Percentiles rank a stretch among this genome's conserved stretches.
Evolutionary conservation across 352 stramenopile genomes (phyloP).

Genomic region (Phytopythium delawarense): DNA sequence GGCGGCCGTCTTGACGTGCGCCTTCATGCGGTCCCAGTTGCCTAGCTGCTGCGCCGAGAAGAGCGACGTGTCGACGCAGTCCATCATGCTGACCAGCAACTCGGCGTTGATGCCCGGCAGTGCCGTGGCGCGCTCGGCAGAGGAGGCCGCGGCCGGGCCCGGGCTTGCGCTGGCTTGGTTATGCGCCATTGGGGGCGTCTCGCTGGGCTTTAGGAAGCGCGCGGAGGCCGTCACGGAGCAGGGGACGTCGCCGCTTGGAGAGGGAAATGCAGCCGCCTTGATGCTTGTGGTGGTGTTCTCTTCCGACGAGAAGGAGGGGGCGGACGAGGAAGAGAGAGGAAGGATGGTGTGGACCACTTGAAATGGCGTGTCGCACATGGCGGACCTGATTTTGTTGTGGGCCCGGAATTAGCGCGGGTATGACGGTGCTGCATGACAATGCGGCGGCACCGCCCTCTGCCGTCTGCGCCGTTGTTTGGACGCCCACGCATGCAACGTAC

Average conservation of each 20-base stretch:
- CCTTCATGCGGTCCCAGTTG: conserved; percentile 82
- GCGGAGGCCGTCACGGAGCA: not conserved
- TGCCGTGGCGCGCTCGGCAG: conserved; percentile 5
- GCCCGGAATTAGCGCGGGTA: not conserved
- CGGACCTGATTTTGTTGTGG: not conserved
- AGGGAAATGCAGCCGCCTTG: not conserved
- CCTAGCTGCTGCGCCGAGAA: conserved; percentile 67
- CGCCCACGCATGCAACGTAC: too few relatives aligned
- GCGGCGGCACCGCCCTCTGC: not conserved
- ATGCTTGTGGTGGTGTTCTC: not conserved
- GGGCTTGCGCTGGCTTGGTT: not conserved
- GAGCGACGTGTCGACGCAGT: conserved; percentile 79
- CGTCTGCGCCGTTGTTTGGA: not conserved
- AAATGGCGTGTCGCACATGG: conserved; percentile 3
- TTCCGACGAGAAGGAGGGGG: not conserved
- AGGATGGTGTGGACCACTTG: not conserved
- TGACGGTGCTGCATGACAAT: not conserved
- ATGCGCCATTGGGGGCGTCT: conserved; percentile 19
- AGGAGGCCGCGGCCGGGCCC: not conserved
- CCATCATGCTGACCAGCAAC: conserved; percentile 82
- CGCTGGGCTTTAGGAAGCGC: not conserved
- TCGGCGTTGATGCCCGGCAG: conserved; percentile 55
- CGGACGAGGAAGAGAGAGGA: not conserved
- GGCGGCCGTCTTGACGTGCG: conserved; percentile 45
- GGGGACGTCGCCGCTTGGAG: not conserved